Evolutionary conservation across 192 early-diverging fungal species (phyloP), one percentile per base, ranked within the genome.

Genomic region (Phycomyces nitens): DNA sequence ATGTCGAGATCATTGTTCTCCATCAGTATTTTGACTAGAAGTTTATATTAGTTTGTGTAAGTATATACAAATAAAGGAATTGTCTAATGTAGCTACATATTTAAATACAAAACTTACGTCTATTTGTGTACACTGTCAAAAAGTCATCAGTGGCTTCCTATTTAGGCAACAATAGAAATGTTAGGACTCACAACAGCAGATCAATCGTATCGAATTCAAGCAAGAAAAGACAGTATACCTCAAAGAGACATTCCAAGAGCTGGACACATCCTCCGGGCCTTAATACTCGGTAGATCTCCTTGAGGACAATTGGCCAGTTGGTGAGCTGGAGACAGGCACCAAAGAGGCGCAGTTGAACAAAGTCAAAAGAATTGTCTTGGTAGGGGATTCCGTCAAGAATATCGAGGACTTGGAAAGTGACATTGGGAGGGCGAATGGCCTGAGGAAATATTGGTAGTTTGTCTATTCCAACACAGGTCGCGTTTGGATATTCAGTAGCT

Each of bases 181-280:
- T 34, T 34, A 34, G 29, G 7, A 34, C 7, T 5, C 7, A 5
- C 29, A 34, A 34, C 29, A 34, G 29, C 29, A 34, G 7, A 34
- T 2, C 29, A 34, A 34, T n/a, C n/a, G n/a, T n/a, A 34, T 2
- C 29, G 7, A 34, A 34, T 2, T 7, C 2, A 34, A 34, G 29
- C 29, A 34, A 34, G 7, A 7, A 2, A 34, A 34, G 7, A 7
- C 29, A 34, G n/a, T n/a, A 21, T 60, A 43, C 58, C 1, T 41
- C 47, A 26, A 60, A 60, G 27, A 47, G 23, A 18, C 42, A 60
- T 60, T 73, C 72, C 49, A 64, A 56, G 0, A 62, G 54, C 38
- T 69, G 58, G 1, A 69, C 34, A 29, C 51, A 59, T 49, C 72
- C 72, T 34, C 67, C 66, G 8, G 66, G 66, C n/a, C 65, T 73